Evolutionary conservation across 345 rosid species (phyloP), one percentile per base, ranked within the genome.

Genomic region (Draba incana): DNA sequence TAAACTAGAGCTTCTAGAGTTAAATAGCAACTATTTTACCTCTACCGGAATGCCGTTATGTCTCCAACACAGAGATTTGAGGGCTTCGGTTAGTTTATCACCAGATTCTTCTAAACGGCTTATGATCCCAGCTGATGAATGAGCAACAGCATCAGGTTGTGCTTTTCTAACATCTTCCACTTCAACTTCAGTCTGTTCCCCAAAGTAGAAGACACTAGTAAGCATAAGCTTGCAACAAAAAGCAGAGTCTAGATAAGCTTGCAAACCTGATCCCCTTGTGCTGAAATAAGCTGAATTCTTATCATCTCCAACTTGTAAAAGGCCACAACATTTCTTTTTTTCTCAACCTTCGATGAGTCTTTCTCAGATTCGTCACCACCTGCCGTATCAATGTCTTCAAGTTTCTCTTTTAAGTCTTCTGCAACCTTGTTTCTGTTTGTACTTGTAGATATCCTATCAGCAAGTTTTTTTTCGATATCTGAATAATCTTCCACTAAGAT

Each of bases 221-320:
- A 57, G 69, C 59, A 82, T 49, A 46, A 63, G 59, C 67, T 67
- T 54, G 58, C 44, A 61, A 62, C 23, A 25, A 44, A 38, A 30
- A 13, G 10, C 28, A 53, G 45, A 42, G 27, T 52, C 45, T 42
- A 27, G 15, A 48, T 48, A 52, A 53, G 8, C 60, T 37, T 37
- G 60, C 79, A 69, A 79, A 94, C 99, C 80, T 84, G 90, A 69
- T 76, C 80, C 64, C 92, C 99, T 75, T 86, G 83, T 51, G 89
- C 87, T 50, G 93, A 81, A 76, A 88, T 83, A 47, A 91, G 84
- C 74, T 84, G 89, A 78, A 94, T 84, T 74, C 87, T 83, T 43
- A 79, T 78, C 76, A 89, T 83, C 81, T 90, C 99, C 74, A 94
- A 79, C 80, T 87, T 94, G 87, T 89, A 94, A 84, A 80, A 88